Percentiles rank a stretch among this genome's conserved stretches.
Evolutionary conservation across 2,329 filamentous ascomycete species (phyloP).

Genomic region (Ophiostoma angusticollis): DNA sequence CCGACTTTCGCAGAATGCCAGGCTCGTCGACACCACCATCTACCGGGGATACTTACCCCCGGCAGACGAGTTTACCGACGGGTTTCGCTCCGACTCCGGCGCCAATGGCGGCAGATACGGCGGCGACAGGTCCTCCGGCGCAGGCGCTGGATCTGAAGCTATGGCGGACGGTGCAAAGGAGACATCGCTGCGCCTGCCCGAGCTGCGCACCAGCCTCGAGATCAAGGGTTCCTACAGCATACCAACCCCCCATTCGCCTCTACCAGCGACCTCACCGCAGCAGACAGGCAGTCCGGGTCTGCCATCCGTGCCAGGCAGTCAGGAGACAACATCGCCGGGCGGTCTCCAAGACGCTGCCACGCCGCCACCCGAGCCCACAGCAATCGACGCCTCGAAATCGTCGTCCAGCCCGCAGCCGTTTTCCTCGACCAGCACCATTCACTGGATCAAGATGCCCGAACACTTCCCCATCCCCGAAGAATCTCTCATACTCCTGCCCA

Average conservation of each 20-base stretch:
- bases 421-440: slow-evolving; percentile 26
- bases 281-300: slow-evolving; percentile 2
- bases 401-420: no score
- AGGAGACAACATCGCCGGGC: neutral
- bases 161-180: slow-evolving; percentile 3
- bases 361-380: no score
- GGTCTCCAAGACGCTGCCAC: slow-evolving; percentile 2
- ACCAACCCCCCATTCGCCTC: slow-evolving; percentile 12
- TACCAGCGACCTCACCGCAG: slow-evolving; percentile 2
- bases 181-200: slow-evolving; percentile 15
- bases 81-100: neutral
- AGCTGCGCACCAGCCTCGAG: slow-evolving; percentile 19
- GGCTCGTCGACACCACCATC: slow-evolving; percentile 18
- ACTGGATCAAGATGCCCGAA: slow-evolving; percentile 65
- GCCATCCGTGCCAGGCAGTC: neutral
- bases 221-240: slow-evolving; percentile 17
- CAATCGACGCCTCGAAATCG: no score
- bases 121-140: neutral
- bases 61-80: no score
- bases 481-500: slow-evolving; percentile 64
- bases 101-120: neutral
- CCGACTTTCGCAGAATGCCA: slow-evolving; percentile 31
- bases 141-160: neutral
- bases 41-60: slow-evolving; percentile 11
- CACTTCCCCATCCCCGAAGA: slow-evolving; percentile 62